Percentiles rank a stretch among this genome's conserved stretches.
These are phyloP conservation scores for Tillandsia leiboldiana DNA, from an alignment of 176 grass and related monocot genomes.

Conservation along the genomic window DNA sequence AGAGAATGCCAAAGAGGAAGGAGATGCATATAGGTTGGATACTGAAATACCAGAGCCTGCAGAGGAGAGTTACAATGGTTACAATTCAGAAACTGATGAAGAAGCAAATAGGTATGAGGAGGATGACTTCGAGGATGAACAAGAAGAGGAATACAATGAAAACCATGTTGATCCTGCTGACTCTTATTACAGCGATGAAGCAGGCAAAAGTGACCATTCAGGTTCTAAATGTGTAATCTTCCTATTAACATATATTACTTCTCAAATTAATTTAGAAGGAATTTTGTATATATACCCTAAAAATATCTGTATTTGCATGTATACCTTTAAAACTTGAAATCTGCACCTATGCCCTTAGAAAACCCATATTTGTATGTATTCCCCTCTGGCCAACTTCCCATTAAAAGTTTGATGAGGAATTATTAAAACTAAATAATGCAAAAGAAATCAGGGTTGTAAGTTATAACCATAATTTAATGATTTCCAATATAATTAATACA, in stretches of 20 bases:
- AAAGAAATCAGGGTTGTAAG: too few relatives aligned
- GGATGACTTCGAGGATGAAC: conserved; percentile 35
- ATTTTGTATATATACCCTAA: background rate
- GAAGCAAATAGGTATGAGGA: conserved; percentile 42
- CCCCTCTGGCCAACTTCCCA: too few relatives aligned
- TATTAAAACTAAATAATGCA: too few relatives aligned
- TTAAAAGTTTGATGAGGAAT: too few relatives aligned
- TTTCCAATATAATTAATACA: too few relatives aligned
- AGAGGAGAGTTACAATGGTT: conserved; percentile 45
- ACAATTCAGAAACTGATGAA: conserved; percentile 41
- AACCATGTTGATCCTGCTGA: conserved; percentile 39
- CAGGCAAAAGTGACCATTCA: conserved; percentile 53
- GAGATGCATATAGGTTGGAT: conserved; percentile 29
- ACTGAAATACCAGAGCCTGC: conserved; percentile 25
- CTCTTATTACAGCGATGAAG: conserved; percentile 55
- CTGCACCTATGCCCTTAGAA: too few relatives aligned
- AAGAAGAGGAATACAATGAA: conserved; percentile 52
- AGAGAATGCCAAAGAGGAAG: conserved; percentile 32
- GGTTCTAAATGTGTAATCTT: conserved; percentile 23
- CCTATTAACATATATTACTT: background rate
- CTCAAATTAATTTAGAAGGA: background rate
- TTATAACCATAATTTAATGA: too few relatives aligned
- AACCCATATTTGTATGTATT: too few relatives aligned
- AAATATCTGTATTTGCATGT: too few relatives aligned
- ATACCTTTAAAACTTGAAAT: too few relatives aligned